Percentiles rank a stretch among this genome's conserved stretches.
These are phyloP conservation scores for Neofusicoccum umdonicola DNA, from an alignment of 2,329 filamentous ascomycete genomes.

Conservation along the genomic window DNA sequence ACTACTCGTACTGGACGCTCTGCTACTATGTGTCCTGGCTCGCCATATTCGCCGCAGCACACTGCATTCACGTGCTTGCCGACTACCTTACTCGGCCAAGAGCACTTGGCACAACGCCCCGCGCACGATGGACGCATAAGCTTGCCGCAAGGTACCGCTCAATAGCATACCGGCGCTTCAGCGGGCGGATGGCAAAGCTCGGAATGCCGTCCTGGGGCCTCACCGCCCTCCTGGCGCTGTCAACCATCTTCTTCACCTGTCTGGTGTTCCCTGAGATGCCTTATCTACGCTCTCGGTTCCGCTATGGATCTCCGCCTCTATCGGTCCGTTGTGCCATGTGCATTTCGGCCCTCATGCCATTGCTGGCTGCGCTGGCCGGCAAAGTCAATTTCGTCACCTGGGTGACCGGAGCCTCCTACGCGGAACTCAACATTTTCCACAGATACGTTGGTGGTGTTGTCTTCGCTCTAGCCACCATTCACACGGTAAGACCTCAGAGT, in stretches of 20 bases:
- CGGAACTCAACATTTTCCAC: slow-evolving; percentile 31
- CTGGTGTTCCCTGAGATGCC: slow-evolving; percentile 23
- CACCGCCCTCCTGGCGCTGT: slow-evolving; percentile 19
- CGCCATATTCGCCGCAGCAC: slow-evolving; percentile 18
- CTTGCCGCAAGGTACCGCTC: slow-evolving; percentile 18
- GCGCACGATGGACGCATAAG: background rate
- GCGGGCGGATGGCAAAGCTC: slow-evolving; percentile 11
- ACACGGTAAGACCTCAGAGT: slow-evolving; percentile 20
- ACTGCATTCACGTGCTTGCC: slow-evolving; percentile 13
- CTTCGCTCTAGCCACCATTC: slow-evolving; percentile 25
- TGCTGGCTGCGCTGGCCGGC: slow-evolving; percentile 27
- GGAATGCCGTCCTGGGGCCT: slow-evolving; percentile 22
- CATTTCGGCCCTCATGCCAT: slow-evolving; percentile 28
- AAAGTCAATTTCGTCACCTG: slow-evolving; percentile 32
- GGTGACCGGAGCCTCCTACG: slow-evolving; percentile 30
- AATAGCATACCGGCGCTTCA: slow-evolving; percentile 22
- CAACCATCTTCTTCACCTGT: slow-evolving; percentile 21
- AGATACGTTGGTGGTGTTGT: slow-evolving; percentile 23
- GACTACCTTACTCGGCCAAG: slow-evolving; percentile 1
- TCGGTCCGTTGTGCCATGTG: slow-evolving; percentile 28
- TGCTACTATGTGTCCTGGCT: slow-evolving; percentile 23
- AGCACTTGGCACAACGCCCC: background rate
- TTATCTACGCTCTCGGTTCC: slow-evolving; percentile 22
- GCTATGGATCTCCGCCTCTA: slow-evolving; percentile 26
- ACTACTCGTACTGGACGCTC: slow-evolving; percentile 22